Evolutionary conservation across 805 yeast genomes (phyloP).

Genomic region (Spathaspora passalidarum): DNA sequence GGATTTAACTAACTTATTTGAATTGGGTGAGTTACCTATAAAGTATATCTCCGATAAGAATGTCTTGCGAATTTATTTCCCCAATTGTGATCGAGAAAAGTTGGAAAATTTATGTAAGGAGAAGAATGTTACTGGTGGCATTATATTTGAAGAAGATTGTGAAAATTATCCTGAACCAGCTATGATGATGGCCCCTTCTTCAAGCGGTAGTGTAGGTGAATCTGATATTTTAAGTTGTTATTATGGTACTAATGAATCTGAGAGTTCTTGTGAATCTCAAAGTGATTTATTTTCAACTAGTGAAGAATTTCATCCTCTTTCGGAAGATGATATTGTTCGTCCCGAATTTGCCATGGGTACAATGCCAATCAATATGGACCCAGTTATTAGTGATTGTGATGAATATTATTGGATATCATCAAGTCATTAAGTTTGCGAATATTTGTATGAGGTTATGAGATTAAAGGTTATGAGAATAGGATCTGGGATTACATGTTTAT

Average conservation of each 20-base stretch:
- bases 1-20: slow-evolving; percentile 44
- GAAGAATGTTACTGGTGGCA: slow-evolving; percentile 56
- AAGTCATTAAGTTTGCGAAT: background rate
- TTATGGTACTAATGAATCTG: slow-evolving; percentile 12
- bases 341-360: slow-evolving; percentile 7
- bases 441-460: background rate
- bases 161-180: background rate
- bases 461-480: background rate
- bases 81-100: slow-evolving; percentile 60
- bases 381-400: slow-evolving; percentile 13
- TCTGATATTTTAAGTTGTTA: slow-evolving; percentile 21
- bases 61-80: slow-evolving; percentile 59
- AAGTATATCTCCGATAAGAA: slow-evolving; percentile 39
- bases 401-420: slow-evolving; percentile 19
- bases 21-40: slow-evolving; percentile 67
- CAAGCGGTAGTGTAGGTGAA: background rate
- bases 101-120: slow-evolving; percentile 58
- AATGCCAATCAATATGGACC: background rate
- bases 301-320: slow-evolving; percentile 13
- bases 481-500: background rate
- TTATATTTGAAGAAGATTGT: slow-evolving; percentile 36
- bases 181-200: background rate
- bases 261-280: slow-evolving; percentile 7
- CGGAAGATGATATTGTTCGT: slow-evolving; percentile 19
- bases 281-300: slow-evolving; percentile 8